Base-by-base conservation (phyloP, 2,329 filamentous ascomycete genomes). In the Aspergillus calidoustus region DNA sequence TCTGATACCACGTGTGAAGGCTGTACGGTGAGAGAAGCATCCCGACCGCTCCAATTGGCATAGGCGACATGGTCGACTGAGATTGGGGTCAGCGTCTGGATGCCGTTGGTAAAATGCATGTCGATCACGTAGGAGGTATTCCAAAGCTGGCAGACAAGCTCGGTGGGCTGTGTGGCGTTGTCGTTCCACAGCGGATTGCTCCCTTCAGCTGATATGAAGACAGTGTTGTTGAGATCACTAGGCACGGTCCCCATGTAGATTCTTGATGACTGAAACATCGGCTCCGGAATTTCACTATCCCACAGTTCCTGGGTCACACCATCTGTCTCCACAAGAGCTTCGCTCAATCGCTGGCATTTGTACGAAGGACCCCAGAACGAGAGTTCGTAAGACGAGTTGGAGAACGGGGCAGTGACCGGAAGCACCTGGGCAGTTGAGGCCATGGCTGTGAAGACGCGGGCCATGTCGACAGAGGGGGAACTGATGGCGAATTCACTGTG, bases 281-380 rank as follows among this genome's bases (percentile, higher is more conserved):
- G 30, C 30, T 34, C 9, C 9, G 30, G 30, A 11, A 34, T 7
- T 34, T 34, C 30, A 3, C 30, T 34, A 34, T 34, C 30, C 30
- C 30, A 34, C 9, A 34, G 30, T 34, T 11, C 30, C 59, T 61
- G 43, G 13, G 25, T 64, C 30, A 61, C 43, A 34, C 58, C 61
- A n/a, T 64, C 22, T 43, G 50, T 55, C 38, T 64, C 54, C 17
- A 48, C 28, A 19, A 64, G 41, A 25, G 41, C 54, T 61, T 64
- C 61, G 48, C 58, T 61, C 34, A 61, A 34, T 30, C 48, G 17
- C 46, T 61, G 61, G 43, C 59, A 64, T 41, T 64, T 64, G 38
- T 64, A 61, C 11, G 61, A 64, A 50, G 61, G 61, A 6, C 61
- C 61, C 61, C 61, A 64, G 41, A 64, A 64, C 23, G 49, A n/a